Evolutionary conservation across 208 protist species (phyloP).

Genomic region (Acanthamoeba castellanii): DNA sequence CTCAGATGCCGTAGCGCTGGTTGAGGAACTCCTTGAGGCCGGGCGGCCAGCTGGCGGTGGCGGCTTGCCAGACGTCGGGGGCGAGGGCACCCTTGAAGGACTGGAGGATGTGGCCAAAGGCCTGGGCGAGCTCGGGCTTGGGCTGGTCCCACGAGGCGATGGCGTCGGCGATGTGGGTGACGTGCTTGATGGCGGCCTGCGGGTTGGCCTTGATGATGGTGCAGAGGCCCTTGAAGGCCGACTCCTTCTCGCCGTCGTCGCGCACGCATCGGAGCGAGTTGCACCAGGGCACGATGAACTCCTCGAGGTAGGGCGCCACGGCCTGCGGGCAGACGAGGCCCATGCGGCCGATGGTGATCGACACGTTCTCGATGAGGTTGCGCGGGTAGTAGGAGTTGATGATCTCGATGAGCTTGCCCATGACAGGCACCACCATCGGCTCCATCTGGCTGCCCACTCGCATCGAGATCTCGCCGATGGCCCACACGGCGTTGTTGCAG

Average conservation of each 20-base stretch:
- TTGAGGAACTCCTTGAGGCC: constrained; percentile 50
- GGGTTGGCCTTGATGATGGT: constrained; percentile 83
- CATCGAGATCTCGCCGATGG: constrained; percentile 90
- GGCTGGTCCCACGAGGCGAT: constrained; percentile 84
- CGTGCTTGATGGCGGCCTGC: constrained; percentile 70
- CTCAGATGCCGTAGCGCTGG: constrained; percentile 68
- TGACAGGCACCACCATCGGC: constrained; percentile 78
- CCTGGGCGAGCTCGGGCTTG: constrained; percentile 60
- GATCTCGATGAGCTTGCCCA: constrained; percentile 86
- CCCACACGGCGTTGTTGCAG: constrained; percentile 93
- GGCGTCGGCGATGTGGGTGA: constrained; percentile 83
- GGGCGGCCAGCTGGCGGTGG: constrained; percentile 59
- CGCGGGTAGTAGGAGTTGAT: constrained; percentile 80
- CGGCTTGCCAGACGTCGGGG: constrained; percentile 55
- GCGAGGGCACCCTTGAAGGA: constrained; percentile 77
- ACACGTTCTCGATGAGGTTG: constrained; percentile 88
- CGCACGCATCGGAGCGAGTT: constrained; percentile 78
- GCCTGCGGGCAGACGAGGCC: constrained; percentile 83
- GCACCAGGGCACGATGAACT: constrained; percentile 89
- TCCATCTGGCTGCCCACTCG: constrained; percentile 77
- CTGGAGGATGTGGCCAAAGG: constrained; percentile 76
- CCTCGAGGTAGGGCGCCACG: constrained; percentile 81
- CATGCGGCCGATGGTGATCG: constrained; percentile 90
- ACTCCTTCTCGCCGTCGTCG: constrained; percentile 88
- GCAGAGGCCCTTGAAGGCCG: constrained; percentile 83